Base-by-base conservation (phyloP, 331 rosid species). In the Malus hybrid region DNA sequence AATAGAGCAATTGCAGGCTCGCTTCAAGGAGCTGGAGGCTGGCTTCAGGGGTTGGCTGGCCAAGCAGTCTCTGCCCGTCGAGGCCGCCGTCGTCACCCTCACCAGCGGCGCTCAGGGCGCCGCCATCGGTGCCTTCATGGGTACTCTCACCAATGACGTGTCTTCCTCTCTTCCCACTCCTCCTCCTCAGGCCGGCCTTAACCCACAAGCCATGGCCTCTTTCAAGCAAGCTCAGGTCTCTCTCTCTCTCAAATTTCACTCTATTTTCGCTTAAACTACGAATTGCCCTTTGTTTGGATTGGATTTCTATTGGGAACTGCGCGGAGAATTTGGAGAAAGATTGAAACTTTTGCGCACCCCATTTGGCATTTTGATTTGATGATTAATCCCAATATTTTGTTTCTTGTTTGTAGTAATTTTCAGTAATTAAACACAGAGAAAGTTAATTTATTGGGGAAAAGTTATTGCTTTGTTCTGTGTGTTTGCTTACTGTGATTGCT, bases 41-140 rank as follows among this genome's bases (percentile, higher is more conserved):
- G 85, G 80, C 61, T 92, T 95, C 88, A 84, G 20, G 56, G 73
- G 65, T 0, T 95, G 99, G 99, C 81, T 95, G 71, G 75, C 97
- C 50, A 85, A 90, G 80, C 99, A 95, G 42, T 84, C 99, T 12
- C 60, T 92, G 48, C 84, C 99, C 3, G 92, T 95, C 31, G 99
- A 95, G 34, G 97, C 91, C 54, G 92, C 96, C 75, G 84, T 92
- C 62, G 97, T 95, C 77, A 90, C 99, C 60, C 80, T 80, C 80
- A 88, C 97, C 71, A 84, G 97, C 88, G 97, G 92, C 72, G 92
- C 85, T 10, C 99, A 95, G 81, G 99, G 99, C 0, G 99, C 96
- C 12, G 97, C 91, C 6, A 90, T 95, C 67, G 99, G 99, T 6
- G 96, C 77, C 32, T 83, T 88, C 48, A 90, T 95, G 99, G 96